A percentile compares a stretch with the other conserved stretches of the same genome.
Conservation (phyloP, 768 basidiomycete species). For the Russula sp. region DNA sequence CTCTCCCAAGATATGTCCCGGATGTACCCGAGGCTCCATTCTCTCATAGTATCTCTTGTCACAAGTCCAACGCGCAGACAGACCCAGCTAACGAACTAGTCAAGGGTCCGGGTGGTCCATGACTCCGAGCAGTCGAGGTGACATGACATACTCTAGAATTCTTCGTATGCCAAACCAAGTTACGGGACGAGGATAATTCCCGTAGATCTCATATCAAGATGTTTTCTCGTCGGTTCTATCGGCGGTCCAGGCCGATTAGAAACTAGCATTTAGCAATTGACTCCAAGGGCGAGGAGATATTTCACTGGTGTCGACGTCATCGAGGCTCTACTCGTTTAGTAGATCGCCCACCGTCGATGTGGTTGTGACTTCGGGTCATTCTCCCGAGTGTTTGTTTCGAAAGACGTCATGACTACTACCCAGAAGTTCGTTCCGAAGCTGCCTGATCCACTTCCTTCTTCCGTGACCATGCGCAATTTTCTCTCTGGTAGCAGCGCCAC, state of each 20-base stretch:
- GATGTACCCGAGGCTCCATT: neutral
- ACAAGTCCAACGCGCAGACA: no score
- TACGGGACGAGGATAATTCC: neutral
- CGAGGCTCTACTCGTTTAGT: neutral
- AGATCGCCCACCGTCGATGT: neutral
- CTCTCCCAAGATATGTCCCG: no score
- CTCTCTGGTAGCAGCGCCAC: neutral
- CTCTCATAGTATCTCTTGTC: neutral
- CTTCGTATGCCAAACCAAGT: neutral
- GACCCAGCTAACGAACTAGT: neutral
- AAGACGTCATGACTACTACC: slow-evolving; percentile 4
- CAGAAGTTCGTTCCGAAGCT: neutral
- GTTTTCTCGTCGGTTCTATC: neutral
- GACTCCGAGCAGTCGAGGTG: neutral
- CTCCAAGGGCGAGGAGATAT: neutral
- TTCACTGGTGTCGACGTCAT: slow-evolving; percentile 7
- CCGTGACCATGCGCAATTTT: slow-evolving; percentile 2
- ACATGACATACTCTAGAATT: neutral
- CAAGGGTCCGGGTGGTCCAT: neutral
- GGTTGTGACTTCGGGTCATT: neutral
- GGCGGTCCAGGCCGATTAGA: slow-evolving; percentile 1
- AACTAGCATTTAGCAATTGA: neutral
- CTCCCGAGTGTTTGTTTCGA: neutral
- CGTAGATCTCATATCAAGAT: neutral
- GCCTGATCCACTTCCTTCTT: slow-evolving; percentile 9